These are phyloP conservation scores for Shiraia sp. DNA, from an alignment of 2,329 filamentous ascomycete species.

Conservation along the genomic window DNA sequence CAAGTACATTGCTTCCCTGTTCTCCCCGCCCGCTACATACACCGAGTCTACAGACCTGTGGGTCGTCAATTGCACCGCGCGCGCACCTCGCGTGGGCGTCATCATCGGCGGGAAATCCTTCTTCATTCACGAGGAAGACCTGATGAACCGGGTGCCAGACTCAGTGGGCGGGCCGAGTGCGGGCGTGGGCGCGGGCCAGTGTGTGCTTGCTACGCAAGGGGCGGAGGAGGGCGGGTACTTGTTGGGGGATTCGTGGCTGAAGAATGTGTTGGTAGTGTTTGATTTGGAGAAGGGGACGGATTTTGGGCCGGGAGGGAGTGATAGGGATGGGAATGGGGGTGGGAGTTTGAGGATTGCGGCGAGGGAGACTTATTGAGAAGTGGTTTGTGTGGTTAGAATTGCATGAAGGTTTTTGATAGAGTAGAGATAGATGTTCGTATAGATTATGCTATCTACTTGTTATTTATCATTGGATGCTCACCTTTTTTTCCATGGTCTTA, in stretches of 20 bases:
- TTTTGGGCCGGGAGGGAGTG: not conserved
- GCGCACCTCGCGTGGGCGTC: constrained; percentile 23
- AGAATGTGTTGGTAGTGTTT: constrained; percentile 53
- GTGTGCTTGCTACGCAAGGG: constrained; percentile 23
- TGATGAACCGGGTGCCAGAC: constrained; percentile 17
- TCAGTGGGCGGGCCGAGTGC: constrained; percentile 10
- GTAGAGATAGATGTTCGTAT: too few relatives aligned
- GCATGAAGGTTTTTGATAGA: too few relatives aligned
- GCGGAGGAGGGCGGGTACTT: constrained; percentile 16
- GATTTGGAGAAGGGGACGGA: constrained; percentile 42
- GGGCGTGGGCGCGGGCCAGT: constrained; percentile 6
- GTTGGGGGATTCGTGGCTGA: constrained; percentile 52
- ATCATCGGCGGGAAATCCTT: constrained; percentile 17
- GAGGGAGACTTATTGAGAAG: constrained; percentile 13
- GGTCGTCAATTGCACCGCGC: constrained; percentile 17
- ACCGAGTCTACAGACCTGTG: constrained; percentile 9
- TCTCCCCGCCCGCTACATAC: constrained; percentile 22
- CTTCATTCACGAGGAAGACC: constrained; percentile 18
- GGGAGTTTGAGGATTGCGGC: constrained; percentile 44
- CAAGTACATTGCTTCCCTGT: constrained; percentile 21
- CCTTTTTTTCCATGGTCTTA: too few relatives aligned
- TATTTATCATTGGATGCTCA: too few relatives aligned
- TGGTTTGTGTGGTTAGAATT: too few relatives aligned
- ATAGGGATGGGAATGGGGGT: constrained; percentile 28
- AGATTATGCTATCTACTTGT: too few relatives aligned